Conservation (phyloP, 2,329 filamentous ascomycete species). For the Botrytis fragariae region DNA sequence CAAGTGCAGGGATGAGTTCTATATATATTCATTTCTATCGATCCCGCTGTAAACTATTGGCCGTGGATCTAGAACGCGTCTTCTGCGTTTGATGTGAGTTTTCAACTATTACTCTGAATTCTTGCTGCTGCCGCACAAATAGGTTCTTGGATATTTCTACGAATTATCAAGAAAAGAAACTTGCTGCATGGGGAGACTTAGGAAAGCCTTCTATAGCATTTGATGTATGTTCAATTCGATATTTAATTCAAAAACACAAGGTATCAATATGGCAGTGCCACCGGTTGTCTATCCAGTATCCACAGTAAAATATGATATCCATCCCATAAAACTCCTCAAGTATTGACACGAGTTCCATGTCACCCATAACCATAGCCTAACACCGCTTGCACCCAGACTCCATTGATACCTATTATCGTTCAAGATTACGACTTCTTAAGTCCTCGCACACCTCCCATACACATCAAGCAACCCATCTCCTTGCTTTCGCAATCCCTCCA, state of each 20-base stretch:
- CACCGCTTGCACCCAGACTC: not conserved
- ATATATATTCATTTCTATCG: not conserved
- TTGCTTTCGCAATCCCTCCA: not conserved
- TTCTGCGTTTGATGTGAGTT: not conserved
- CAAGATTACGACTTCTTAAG: not conserved
- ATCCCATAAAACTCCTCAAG: not conserved
- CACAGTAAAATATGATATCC: not conserved
- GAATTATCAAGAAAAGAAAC: not conserved
- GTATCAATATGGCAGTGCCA: not conserved
- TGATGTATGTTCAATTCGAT: not conserved
- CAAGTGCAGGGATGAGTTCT: not conserved
- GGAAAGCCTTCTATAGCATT: not conserved
- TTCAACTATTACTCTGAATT: not conserved
- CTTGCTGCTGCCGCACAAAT: not conserved
- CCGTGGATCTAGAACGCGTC: not conserved
- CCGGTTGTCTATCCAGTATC: not conserved
- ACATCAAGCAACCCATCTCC: not conserved
- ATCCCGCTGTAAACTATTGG: not conserved
- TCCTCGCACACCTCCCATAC: not conserved
- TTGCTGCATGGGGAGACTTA: not conserved
- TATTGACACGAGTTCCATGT: not conserved
- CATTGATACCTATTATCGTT: too few relatives aligned
- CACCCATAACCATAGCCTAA: not conserved
- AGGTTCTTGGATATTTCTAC: too few relatives aligned
- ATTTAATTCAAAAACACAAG: not conserved